These are phyloP conservation scores for Aspergillus incahuasiensis DNA, from an alignment of 495 filamentous ascomycete species.

Conservation along the genomic window DNA sequence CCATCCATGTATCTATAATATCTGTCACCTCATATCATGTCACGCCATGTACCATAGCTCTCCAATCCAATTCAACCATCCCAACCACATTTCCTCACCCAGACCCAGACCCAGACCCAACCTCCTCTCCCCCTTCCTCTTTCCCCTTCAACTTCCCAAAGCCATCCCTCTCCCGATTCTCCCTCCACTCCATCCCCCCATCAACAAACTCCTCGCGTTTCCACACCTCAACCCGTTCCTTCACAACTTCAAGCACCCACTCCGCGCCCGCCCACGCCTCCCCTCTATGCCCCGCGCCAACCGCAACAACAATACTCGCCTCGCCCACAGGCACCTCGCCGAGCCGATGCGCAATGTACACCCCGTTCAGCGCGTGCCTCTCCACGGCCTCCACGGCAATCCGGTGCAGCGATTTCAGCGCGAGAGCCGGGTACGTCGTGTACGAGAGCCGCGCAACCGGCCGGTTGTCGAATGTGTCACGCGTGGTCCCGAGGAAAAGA, in stretches of 20 bases:
- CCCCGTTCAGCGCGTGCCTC: slow-evolving; percentile 60
- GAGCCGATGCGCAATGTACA: slow-evolving; percentile 82
- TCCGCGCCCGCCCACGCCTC: slow-evolving; percentile 87
- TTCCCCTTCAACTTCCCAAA: not conserved
- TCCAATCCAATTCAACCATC: slow-evolving; percentile 1
- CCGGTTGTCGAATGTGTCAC: slow-evolving; percentile 72
- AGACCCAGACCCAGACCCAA: not conserved
- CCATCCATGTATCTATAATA: slow-evolving; percentile 4
- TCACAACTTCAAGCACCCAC: slow-evolving; percentile 83
- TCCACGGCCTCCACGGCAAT: slow-evolving; percentile 58
- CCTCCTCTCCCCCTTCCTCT: not conserved
- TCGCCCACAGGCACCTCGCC: slow-evolving; percentile 82
- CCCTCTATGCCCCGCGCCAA: slow-evolving; percentile 78
- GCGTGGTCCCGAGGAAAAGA: slow-evolving; percentile 83
- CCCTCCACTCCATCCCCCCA: slow-evolving; percentile 79
- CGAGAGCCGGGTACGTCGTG: slow-evolving; percentile 71
- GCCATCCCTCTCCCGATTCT: slow-evolving; percentile 70
- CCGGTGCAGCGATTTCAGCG: slow-evolving; percentile 65
- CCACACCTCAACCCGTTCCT: slow-evolving; percentile 88
- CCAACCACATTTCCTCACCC: not conserved
- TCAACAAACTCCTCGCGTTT: slow-evolving; percentile 90
- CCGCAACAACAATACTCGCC: slow-evolving; percentile 88
- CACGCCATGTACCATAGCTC: slow-evolving; percentile 4
- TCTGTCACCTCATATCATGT: not conserved
- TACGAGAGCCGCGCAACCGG: slow-evolving; percentile 76